Evolutionary conservation across 768 basidiomycete genomes (phyloP).

Genomic region (Hericium erinaceus): DNA sequence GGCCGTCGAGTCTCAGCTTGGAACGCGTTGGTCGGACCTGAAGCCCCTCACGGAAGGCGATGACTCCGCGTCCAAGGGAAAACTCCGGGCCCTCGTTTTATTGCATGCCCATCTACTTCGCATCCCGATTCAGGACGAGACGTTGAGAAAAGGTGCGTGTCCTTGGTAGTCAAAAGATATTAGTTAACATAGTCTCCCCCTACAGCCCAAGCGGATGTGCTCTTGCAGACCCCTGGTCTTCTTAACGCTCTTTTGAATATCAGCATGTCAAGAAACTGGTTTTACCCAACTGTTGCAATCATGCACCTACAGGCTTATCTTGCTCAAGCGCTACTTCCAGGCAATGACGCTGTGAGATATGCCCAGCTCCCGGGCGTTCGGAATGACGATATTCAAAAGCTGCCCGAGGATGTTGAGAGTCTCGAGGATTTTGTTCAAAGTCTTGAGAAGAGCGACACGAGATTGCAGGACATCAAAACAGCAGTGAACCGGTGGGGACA

Average conservation of each 20-base stretch:
- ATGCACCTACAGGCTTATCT: slow-evolving; percentile 82
- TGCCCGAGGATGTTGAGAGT: slow-evolving; percentile 31
- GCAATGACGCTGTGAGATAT: slow-evolving; percentile 34
- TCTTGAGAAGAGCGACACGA: slow-evolving; percentile 43
- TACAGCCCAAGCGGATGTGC: slow-evolving; percentile 60
- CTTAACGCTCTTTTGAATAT: slow-evolving; percentile 79
- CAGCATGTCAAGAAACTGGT: slow-evolving; percentile 82
- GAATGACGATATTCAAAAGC: slow-evolving; percentile 34
- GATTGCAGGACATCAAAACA: slow-evolving; percentile 47
- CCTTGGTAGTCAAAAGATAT: not conserved
- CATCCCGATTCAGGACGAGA: slow-evolving; percentile 38
- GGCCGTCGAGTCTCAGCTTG: slow-evolving; percentile 38
- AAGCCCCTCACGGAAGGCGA: slow-evolving; percentile 29
- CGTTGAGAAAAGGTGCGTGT: slow-evolving; percentile 55
- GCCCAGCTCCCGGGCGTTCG: slow-evolving; percentile 76
- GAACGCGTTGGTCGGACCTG: slow-evolving; percentile 46
- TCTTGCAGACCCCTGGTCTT: slow-evolving; percentile 64
- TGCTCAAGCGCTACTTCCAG: slow-evolving; percentile 71
- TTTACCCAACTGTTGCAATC: slow-evolving; percentile 62
- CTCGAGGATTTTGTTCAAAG: slow-evolving; percentile 35
- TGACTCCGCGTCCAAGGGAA: slow-evolving; percentile 25
- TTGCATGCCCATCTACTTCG: slow-evolving; percentile 83
- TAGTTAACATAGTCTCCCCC: slow-evolving; percentile 1
- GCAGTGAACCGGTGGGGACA: slow-evolving; percentile 63
- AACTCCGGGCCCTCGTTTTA: slow-evolving; percentile 55